These are phyloP conservation scores for Suhomyces choctaworum DNA, from an alignment of 1,139 yeast genomes.

Conservation along the genomic window DNA sequence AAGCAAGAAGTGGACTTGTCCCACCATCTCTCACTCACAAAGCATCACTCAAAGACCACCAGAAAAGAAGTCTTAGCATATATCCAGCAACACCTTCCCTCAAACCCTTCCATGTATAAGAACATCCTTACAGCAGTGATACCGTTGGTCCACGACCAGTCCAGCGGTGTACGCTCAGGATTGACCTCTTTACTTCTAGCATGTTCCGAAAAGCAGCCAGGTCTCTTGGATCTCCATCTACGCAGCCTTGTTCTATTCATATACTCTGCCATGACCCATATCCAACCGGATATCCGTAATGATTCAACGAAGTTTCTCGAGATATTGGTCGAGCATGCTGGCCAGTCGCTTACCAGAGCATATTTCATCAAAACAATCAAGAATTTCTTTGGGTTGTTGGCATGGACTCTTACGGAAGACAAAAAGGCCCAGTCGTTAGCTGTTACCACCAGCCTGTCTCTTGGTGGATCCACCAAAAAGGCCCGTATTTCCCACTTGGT, in stretches of 20 bases:
- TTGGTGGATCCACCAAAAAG: constrained; percentile 40
- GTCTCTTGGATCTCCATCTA: constrained; percentile 66
- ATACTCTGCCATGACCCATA: constrained; percentile 95
- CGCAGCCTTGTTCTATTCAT: constrained; percentile 68
- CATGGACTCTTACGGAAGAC: constrained; percentile 55
- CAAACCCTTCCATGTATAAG: constrained; percentile 55
- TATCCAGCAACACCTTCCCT: constrained; percentile 49
- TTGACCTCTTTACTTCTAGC: constrained; percentile 53
- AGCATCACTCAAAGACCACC: constrained; percentile 74
- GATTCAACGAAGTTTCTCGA: constrained; percentile 67
- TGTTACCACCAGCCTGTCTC: constrained; percentile 44
- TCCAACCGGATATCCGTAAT: constrained; percentile 68
- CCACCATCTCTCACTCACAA: constrained; percentile 64
- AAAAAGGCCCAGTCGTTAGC: constrained; percentile 49
- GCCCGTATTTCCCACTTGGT: constrained; percentile 46
- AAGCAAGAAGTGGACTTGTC: constrained; percentile 44
- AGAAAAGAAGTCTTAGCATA: constrained; percentile 69
- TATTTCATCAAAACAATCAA: constrained; percentile 61
- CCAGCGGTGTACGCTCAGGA: constrained; percentile 63
- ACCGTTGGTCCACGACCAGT: constrained; percentile 63
- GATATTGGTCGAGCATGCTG: constrained; percentile 49
- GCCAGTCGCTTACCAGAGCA: constrained; percentile 52
- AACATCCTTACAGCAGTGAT: constrained; percentile 56
- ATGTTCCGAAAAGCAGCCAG: constrained; percentile 52
- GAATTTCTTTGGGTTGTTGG: constrained; percentile 56